Evolutionary conservation across 148 eudicot genomes (phyloP), one percentile per base, ranked within the genome.

Genomic region (Limonium bicolor): DNA sequence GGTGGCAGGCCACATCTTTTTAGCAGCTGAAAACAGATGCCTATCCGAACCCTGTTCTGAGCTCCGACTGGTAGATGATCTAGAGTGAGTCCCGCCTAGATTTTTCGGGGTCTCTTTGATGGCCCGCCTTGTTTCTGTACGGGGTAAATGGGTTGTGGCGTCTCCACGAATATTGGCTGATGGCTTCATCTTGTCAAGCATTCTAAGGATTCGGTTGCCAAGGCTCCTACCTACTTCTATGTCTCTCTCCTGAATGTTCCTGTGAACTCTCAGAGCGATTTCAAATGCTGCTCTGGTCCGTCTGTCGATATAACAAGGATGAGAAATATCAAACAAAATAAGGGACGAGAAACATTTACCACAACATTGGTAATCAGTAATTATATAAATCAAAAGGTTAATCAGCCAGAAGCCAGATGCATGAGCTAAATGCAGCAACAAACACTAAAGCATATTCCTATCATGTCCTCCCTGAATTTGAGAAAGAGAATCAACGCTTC

Each of bases 131-230:
- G 56, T 70, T 23, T 60, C 51, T 30, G 39, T 48, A 27, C 66
- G 53, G 18, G 60, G 66, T 16, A 41, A 68, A 32, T 47, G 47
- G 41, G 46, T 63, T 5, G 36, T 32, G 6, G 64, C 19, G 12
- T 43, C 38, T 17, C 64, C 67, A 44, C 80, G 65, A 32, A 88
- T 83, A 38, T 83, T 74, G 53, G 96, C 96, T 0, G 85, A 70
- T 26, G 94, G 96, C 66, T 88, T 88, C 59, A 70, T 57, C 43
- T 22, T 61, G 69, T 83, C 80, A 2, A 83, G 84, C 58, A 70
- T 63, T 27, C 86, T 70, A 36, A 82, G 94, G 54, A 87, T 79
- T 70, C 94, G 44, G 64, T 82, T 82, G 1, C 94, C 94, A 2
- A 87, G 58, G 49, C 45, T 87, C 52, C 83, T 70, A 44, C 94